Evolutionary conservation across 1,284 basidiomycete genomes (phyloP), one percentile per base, ranked within the genome.

Genomic region (Chondrostereum purpureum): DNA sequence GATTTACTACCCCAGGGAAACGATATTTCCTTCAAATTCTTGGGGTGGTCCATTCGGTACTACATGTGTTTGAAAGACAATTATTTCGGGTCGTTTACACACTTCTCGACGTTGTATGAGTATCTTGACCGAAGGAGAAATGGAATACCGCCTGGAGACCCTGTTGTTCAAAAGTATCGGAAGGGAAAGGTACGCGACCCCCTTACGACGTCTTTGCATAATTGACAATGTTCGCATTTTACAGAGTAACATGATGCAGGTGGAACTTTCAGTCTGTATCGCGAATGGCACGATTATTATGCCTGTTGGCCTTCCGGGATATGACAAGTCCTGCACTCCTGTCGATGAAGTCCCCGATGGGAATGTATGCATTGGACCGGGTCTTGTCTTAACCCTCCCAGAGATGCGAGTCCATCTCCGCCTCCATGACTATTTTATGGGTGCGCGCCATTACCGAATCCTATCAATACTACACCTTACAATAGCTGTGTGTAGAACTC

Each of bases 51-150:
- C 0, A 76, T 93, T 46, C 80, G 92, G 23, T 82, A 91, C 56
- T 72, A 93, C 53, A 87, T 97, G 80, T 80, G 86, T 39, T 58
- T 95, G 43, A 80, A 86, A 45, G 91, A 94, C 55, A 95, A 96
- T 61, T 96, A 96, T 62, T 82, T 95, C 46, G 93, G 93, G 14
- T 75, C 78, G 3, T 96, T 93, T 62, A 95, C 92, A 1, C 88
- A 93, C 55, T 96, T 92, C 57, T 83, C 83, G 5, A 94, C 90
- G 0, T 72, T 91, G 42, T 76, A 76, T 21, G 93, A 96, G 65
- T 93, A 89, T 58, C 67, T 92, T 43, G 77, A 83, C 45, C 85
- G 82, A 59, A 74, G 78, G 20, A 73, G 69, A 43, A 70, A 67
- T 47, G 75, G 75, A 3, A 63, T 73, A 4, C 71, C 78, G 17